These are phyloP conservation scores for Balamuthia mandrillaris DNA, from an alignment of 208 protist species.

Conservation along the genomic window DNA sequence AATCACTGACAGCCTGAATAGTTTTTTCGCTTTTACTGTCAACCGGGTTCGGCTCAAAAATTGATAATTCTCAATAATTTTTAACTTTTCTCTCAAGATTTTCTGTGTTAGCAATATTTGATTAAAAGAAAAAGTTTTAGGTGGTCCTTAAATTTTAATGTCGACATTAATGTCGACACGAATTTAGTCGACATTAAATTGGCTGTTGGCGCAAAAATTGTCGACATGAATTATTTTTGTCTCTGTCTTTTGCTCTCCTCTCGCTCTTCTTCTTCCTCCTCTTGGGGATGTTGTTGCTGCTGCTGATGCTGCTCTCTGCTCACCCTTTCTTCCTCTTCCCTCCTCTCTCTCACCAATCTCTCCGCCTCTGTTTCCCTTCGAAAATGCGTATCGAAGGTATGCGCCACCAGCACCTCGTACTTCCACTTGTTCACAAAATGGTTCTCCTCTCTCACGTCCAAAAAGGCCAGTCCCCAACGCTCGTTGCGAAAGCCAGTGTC, in stretches of 20 bases:
- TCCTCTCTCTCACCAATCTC: background rate
- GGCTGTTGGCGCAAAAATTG: no score
- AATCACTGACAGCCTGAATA: no score
- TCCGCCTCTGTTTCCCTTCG: background rate
- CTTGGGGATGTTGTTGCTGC: background rate
- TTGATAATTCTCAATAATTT: no score
- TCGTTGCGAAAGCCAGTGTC: background rate
- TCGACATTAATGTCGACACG: no score
- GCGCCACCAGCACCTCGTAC: background rate
- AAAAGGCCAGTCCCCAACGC: background rate
- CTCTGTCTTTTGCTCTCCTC: background rate
- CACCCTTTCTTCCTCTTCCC: background rate
- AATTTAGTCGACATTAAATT: no score
- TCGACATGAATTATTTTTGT: no score
- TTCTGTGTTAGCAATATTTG: no score
- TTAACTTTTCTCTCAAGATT: no score
- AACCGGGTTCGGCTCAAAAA: no score
- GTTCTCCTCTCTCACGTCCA: background rate
- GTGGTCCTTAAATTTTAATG: no score
- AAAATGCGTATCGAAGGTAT: constrained; percentile 11
- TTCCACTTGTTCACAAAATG: background rate
- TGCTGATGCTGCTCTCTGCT: background rate
- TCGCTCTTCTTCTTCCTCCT: background rate
- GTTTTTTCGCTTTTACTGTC: no score
- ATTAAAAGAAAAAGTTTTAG: no score